Evolutionary conservation across 1,284 basidiomycete genomes (phyloP), one percentile per base, ranked within the genome.

Genomic region (Ustilago cynodontis): DNA sequence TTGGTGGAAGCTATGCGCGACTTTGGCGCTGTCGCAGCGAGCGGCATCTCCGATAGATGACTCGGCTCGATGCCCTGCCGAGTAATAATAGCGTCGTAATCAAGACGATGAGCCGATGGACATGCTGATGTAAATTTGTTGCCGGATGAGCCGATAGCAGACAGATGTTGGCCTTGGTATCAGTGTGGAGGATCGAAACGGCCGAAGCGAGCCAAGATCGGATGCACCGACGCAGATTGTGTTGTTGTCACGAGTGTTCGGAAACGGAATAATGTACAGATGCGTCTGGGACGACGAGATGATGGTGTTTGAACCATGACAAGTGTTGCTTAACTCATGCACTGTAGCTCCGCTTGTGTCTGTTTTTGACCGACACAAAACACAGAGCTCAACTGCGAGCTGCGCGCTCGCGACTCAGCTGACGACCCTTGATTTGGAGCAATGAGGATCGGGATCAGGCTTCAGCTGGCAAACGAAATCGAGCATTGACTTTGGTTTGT

Each of bases 351-450:
- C 59, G 51, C 41, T 52, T 31, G 35, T 22, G 20, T 31, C 49
- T 47, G 14, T 29, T 59, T 59, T 45, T 41, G 20, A 55, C 22
- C 57, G 45, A 49, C 41, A 47, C 33, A 50, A 58, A 60, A 71
- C 50, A 29, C 31, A 62, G 37, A 41, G 56, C 49, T 56, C 22
- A 28, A 35, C 31, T n/a, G n/a, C n/a, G n/a, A n/a, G n/a, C 20
- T 43, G 68, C 70, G 70, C 64, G 67, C 61, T 66, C 70, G 69
- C 69, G 69, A 71, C 64, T 71, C 26, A 20, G 20, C 47, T 35
- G 13, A 35, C 56, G 31, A 58, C 29, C 45, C 54, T 41, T 24
- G 7, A 10, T 33, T 20, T 51, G 53, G n/a, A n/a, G 45, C 45
- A 11, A 14, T 39, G 47, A 43, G 55, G 31, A 70, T 64, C 61